Evolutionary conservation across 2,329 filamentous ascomycete genomes (phyloP).

Genomic region (Xylariomycetidae sp.): DNA sequence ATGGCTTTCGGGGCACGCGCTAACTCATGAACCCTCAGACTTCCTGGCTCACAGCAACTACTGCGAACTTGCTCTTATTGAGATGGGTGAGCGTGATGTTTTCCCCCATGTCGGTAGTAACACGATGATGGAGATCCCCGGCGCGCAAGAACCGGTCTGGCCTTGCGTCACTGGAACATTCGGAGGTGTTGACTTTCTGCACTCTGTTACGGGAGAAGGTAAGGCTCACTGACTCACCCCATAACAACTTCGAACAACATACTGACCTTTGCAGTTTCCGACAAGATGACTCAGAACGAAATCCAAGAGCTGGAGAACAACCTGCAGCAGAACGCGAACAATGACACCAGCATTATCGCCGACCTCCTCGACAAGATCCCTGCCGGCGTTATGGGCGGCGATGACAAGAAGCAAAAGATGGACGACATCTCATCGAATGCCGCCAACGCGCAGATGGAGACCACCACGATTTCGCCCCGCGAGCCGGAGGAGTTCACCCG

Average conservation of each 20-base stretch:
- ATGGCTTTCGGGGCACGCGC: background rate
- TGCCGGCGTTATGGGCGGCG: conserved; percentile 68
- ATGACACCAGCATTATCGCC: conserved; percentile 68
- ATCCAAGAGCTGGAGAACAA: conserved; percentile 84
- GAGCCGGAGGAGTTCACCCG: conserved; percentile 77
- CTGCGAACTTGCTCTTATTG: conserved; percentile 78
- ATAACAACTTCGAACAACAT: background rate
- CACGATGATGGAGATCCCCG: conserved; percentile 64
- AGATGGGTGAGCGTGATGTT: conserved; percentile 71
- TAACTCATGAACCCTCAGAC: conserved; percentile 41
- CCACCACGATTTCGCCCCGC: conserved; percentile 66
- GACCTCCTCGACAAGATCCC: conserved; percentile 79
- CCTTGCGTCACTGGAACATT: conserved; percentile 88
- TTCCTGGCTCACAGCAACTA: conserved; percentile 95
- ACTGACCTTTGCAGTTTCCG: conserved; percentile 51
- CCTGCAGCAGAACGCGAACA: conserved; percentile 57
- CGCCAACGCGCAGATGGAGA: conserved; percentile 66
- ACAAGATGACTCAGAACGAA: conserved; percentile 88
- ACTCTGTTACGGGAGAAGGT: conserved; percentile 71
- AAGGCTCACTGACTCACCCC: conserved; percentile 1
- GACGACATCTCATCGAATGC: conserved; percentile 76
- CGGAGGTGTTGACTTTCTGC: conserved; percentile 88
- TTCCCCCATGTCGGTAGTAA: conserved; percentile 82
- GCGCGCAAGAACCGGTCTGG: conserved; percentile 62
- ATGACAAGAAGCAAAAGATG: conserved; percentile 68